Conservation (phyloP, 2,329 filamentous ascomycete species). For the Paracorniculantispora psalliotae region DNA sequence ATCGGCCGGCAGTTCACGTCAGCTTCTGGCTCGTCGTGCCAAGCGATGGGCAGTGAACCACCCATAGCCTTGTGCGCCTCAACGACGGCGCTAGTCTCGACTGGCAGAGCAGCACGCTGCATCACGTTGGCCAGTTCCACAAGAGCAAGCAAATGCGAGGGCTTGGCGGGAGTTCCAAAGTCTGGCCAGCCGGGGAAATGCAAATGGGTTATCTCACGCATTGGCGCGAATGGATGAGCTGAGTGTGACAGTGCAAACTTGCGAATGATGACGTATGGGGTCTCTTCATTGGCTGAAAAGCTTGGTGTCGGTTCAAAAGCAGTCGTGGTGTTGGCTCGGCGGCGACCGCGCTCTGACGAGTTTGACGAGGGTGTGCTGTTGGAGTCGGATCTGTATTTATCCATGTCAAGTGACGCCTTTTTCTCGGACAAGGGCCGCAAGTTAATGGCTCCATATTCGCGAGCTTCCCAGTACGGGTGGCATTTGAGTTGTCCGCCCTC, state of each 20-base stretch:
- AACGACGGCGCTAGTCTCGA: constrained; percentile 37
- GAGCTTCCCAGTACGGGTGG: constrained; percentile 84
- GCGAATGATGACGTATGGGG: constrained; percentile 74
- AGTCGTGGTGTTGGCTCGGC: constrained; percentile 51
- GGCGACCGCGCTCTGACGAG: constrained; percentile 37
- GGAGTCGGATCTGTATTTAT: constrained; percentile 42
- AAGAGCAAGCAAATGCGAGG: constrained; percentile 76
- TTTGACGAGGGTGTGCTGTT: constrained; percentile 22
- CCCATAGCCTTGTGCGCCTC: constrained; percentile 24
- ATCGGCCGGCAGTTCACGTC: constrained; percentile 59
- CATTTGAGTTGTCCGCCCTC: constrained; percentile 94
- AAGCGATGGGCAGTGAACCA: constrained; percentile 34
- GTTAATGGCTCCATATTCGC: constrained; percentile 71
- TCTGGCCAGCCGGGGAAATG: constrained; percentile 98
- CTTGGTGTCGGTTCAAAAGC: constrained; percentile 33
- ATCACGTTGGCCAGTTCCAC: constrained; percentile 83
- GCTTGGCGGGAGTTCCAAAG: constrained; percentile 87
- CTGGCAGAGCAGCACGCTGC: constrained; percentile 52
- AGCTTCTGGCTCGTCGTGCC: constrained; percentile 57
- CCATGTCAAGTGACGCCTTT: constrained; percentile 70
- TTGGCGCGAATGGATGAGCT: constrained; percentile 72
- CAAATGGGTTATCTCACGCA: constrained; percentile 89
- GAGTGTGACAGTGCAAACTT: constrained; percentile 81
- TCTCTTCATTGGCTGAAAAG: constrained; percentile 40
- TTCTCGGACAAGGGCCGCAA: constrained; percentile 77